These are phyloP conservation scores for Dothistroma septosporum DNA, from an alignment of 2,329 filamentous ascomycete genomes.

Conservation along the genomic window DNA sequence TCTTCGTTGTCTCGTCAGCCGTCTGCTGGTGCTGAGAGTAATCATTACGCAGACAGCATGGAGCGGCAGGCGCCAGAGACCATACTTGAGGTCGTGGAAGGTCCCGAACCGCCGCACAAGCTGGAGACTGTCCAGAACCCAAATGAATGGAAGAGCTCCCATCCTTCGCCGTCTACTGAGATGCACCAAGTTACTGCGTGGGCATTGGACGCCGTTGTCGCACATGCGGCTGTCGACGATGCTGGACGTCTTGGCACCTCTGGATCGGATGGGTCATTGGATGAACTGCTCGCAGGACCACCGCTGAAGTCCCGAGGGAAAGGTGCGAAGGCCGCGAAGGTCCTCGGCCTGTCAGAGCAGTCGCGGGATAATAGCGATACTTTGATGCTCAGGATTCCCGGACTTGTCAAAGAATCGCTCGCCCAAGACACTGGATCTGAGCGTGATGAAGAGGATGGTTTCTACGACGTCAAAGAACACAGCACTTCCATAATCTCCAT, in stretches of 20 bases:
- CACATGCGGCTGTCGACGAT: background rate
- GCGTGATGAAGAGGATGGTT: conserved; percentile 1
- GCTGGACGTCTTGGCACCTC: background rate
- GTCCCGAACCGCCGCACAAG: conserved; percentile 3
- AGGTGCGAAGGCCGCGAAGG: conserved; percentile 27
- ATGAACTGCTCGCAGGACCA: conserved; percentile 7
- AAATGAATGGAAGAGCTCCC: background rate
- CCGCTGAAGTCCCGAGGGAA: conserved; percentile 22
- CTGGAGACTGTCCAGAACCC: background rate
- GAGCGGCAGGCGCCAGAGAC: conserved; percentile 13
- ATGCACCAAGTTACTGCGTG: background rate
- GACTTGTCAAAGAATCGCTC: background rate
- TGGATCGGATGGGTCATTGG: background rate
- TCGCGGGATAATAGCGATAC: conserved; percentile 4
- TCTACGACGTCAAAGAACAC: background rate
- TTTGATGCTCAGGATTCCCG: conserved; percentile 6
- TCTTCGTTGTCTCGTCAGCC: conserved; percentile 11
- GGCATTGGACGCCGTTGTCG: background rate
- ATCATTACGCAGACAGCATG: conserved; percentile 2
- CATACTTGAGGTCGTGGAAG: conserved; percentile 15
- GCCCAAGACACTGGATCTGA: conserved; percentile 3
- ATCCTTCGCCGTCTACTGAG: background rate
- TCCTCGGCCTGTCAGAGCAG: conserved; percentile 25
- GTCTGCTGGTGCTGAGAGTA: conserved; percentile 1
- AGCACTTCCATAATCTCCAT: background rate